Evolutionary conservation across 257 asterid species (phyloP), one percentile per base, ranked within the genome.

Genomic region (Solanum appendiculatum): DNA sequence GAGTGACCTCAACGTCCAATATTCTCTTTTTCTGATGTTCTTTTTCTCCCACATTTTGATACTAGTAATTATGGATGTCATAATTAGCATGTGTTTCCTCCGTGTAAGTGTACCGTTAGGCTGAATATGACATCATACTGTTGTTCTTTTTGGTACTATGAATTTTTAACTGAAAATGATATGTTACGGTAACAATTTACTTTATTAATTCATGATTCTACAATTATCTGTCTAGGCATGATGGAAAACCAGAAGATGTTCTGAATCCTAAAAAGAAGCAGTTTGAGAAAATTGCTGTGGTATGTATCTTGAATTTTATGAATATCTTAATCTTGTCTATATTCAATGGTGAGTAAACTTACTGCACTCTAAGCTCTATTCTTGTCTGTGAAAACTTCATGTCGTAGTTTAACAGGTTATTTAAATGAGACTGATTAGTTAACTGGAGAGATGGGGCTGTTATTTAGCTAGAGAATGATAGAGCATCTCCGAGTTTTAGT

Each of bases 201-300:
- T 54, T 18, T 3, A 42, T 31, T 20, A 48, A 86, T 33, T 37
- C 2, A 66, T 29, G 54, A 11, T 56, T 34, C 36, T 20, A 9
- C 33, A 56, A 29, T 70, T 39, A 85, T 85, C 58, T 29, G 39
- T 90, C 39, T 95, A 97, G 98, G 40, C 91, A 89, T 75, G 98
- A 93, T 9, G 98, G 98, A 29, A 94, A 92, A 90, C 98, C 99
- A 75, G 99, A 97, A 89, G 98, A 94, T 72, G 96, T 97, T 25
- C 89, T 97, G 86, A 97, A 94, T 91, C 99, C 99, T n/a, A 97
- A 97, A 88, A 97, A 97, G 97, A 97, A 95, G 88, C 99, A 97
- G 90, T 88, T 97, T 87, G 99, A 97, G 74, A 97, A 95, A 93
- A 94, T 97, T 87, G 91, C 98, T 51, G 96, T 93, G 93, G 98